Base-by-base conservation (phyloP, 305 asterid species). In the Fraxinus dipetala region DNA sequence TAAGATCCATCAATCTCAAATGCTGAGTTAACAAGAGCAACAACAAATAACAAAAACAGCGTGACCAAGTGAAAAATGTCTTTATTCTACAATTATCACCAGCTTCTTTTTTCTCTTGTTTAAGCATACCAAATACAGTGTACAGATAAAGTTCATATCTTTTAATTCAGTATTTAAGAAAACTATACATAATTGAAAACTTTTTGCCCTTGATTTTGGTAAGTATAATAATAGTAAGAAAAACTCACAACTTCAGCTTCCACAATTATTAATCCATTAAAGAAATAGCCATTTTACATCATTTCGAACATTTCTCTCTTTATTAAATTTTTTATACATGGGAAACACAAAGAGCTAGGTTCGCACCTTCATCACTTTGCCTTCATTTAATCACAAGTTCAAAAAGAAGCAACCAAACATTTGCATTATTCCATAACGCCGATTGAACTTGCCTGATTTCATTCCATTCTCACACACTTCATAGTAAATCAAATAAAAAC, bases 51-150 rank as follows among this genome's bases (percentile, higher is more conserved):
- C n/a, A 34, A 77, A 35, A 79, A 72, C 73, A 65, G 1, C 1
- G 22, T 28, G 75, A 28, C 59, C 45, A 79, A 77, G 36, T 35
- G 43, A 61, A 72, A 74, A 70, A 20, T 63, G 82, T 45, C 40
- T 9, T 63, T 34, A 78, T 67, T 83, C 16, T 34, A 34, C 75
- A 48, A 78, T 59, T 22, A 35, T 26, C 73, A 22, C 32, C 75
- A 26, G 16, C 22, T 11, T 67, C 35, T 22, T 16, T 51, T 48
- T 24, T 40, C 35, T 26, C 59, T 45, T 69, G 38, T 40, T 63
- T 13, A 9, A 40, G 28, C 63, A 51, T 11, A 72, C 22, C 36
- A 24, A 48, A 14, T 48, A 48, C 59, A 14, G 14, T 16, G n/a
- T 74, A 35, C 59, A 24, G 63, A 22, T 45, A 26, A 26, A 76